These are phyloP conservation scores for Orobanche coerulescens DNA, from an alignment of 257 asterid species.

Conservation along the genomic window DNA sequence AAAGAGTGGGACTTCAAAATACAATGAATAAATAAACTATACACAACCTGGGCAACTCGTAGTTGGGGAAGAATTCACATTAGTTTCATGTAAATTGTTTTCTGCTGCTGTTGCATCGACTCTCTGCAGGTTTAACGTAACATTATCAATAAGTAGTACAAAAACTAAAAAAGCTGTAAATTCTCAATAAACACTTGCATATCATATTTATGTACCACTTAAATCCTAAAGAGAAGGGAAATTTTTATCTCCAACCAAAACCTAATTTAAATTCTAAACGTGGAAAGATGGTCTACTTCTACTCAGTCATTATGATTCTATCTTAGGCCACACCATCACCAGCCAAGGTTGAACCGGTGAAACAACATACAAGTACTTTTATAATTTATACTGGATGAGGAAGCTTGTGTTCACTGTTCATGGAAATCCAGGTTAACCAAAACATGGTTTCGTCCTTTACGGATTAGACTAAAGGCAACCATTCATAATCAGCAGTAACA, in stretches of 20 bases:
- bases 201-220: not conserved
- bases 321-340: slow-evolving; percentile 4
- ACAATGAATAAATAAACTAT: slow-evolving; percentile 8
- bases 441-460: not conserved
- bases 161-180: slow-evolving; percentile 20
- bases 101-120: slow-evolving; percentile 25
- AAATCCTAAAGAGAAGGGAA: slow-evolving; percentile 4
- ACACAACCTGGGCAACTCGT: slow-evolving; percentile 37
- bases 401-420: not conserved
- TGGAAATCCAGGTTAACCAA: slow-evolving; percentile 6
- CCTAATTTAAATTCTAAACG: not conserved
- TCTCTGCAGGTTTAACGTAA: slow-evolving; percentile 38
- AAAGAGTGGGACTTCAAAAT: slow-evolving; percentile 19
- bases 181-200: slow-evolving; percentile 6
- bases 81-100: slow-evolving; percentile 27
- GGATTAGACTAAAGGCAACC: not conserved
- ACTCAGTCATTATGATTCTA: not conserved
- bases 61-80: slow-evolving; percentile 29
- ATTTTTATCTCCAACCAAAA: slow-evolving; percentile 13
- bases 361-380: not conserved
- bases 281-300: not conserved
- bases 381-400: not conserved
- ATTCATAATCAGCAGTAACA: not conserved
- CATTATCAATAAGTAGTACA: slow-evolving; percentile 17
- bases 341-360: not conserved